A percentile compares a stretch with the other conserved stretches of the same genome.
Conservation (phyloP, 176 grass and related monocot species). For the Avena eriantha region DNA sequence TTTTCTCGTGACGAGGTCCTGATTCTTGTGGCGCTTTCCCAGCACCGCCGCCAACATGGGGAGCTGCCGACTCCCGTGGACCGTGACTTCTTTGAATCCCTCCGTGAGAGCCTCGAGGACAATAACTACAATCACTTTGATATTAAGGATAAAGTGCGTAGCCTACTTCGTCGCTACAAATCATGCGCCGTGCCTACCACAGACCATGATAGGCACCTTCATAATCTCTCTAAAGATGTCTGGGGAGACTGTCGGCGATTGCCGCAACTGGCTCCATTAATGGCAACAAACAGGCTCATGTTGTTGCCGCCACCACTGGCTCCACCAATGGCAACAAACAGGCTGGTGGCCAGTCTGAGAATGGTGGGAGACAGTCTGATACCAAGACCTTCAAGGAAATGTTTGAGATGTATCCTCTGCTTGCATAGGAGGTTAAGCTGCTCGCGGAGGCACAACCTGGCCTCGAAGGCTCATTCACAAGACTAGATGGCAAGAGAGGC, state of each 20-base stretch:
- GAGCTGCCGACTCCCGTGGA: neutral
- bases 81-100: neutral
- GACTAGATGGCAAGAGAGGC: neutral
- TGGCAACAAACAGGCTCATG: neutral
- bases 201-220: neutral
- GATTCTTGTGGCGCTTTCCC: neutral
- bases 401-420: conserved; percentile 6
- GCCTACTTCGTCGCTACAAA: neutral
- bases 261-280: neutral
- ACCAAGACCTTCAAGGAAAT: neutral
- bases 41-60: neutral
- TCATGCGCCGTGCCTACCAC: neutral
- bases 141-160: neutral
- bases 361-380: neutral
- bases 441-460: neutral
- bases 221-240: neutral
- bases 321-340: neutral
- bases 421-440: neutral
- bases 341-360: neutral
- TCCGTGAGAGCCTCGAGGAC: neutral
- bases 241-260: neutral
- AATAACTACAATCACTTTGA: neutral
- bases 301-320: neutral
- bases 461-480: neutral
- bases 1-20: neutral